Base-by-base conservation (phyloP, 192 early-diverging fungal genomes). In the Funneliformis geosporum region DNA sequence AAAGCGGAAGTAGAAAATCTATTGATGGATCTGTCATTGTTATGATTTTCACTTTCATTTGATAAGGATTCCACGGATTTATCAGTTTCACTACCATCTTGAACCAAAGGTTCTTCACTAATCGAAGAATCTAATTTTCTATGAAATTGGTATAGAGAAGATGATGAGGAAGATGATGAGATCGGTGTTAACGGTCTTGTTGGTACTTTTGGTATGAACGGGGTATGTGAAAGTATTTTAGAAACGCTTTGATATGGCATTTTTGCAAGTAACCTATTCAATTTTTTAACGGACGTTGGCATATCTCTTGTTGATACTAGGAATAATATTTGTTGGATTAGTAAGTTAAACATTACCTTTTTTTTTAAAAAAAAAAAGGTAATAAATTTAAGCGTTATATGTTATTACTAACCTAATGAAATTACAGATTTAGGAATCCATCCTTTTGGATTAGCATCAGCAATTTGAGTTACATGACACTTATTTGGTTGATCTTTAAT, bases 351-450 rank as follows among this genome's bases (percentile, higher is more conserved):
- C 16, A 47, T 12, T 47, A 47, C 4, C 11, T 47, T 14, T 47
- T 47, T 47, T 47, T 47, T 47, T 16, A 10, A 10, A 10, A 46
- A 23, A 5, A 59, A 4, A 25, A 1, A 40, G 9, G 33, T 8
- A 16, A 14, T 46, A 46, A 10, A 46, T n/a, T n/a, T n/a, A n/a
- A n/a, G n/a, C n/a, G n/a, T 46, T 46, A 55, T 43, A 5, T 43
- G 8, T 43, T 43, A 8, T 46, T 21, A 67, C 60, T 59, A 80
- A 81, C 83, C 80, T 39, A 84, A 59, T 64, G 81, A 78, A 68
- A 82, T 84, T 16, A 84, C 27, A 11, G 81, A 82, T 8, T 82
- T 81, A 11, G 80, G 83, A 44, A 84, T 84, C 83, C 83, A 84
- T 62, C 83, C 83, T 40, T 84, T 84, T 67, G 81, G 61, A 78